Evolutionary conservation across 768 basidiomycete species (phyloP), one percentile per base, ranked within the genome.

Genomic region (Austroboletus festivus): DNA sequence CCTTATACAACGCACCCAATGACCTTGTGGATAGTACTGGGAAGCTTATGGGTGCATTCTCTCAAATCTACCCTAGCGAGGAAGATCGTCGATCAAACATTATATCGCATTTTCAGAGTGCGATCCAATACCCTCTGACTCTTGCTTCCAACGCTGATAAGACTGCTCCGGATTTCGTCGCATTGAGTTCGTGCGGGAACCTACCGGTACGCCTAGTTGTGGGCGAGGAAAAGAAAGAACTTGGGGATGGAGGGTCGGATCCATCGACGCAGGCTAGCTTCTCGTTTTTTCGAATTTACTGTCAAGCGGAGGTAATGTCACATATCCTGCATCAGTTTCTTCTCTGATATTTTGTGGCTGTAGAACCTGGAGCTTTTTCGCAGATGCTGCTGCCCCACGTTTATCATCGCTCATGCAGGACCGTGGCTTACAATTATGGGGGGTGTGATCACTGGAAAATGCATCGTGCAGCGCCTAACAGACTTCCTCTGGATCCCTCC

Each of bases 401-500:
- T 71, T 46, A 16, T 71, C 0, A 15, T 57, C 0, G 42, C 41
- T 3, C 21, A 42, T 33, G 53, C 48, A 2, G 46, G 49, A 37
- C 55, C 70, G 13, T 68, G 62, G 60, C 34, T 73, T 10, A 22
- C 45, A 16, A 52, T 73, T 35, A 51, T 68, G 44, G 70, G 72
- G n/a, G 65, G 51, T 20, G 51, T 72, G 6, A 21, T 65, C 13
- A 67, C 65, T 0, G 39, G 52, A 30, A 44, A 47, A 1, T 58
- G 59, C 37, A 51, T 73, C 11, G 58, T 69, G 19, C 68, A 71
- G 37, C 51, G 51, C n/a, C 64, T 73, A 15, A 71, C 67, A 0
- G 71, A 70, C 28, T 54, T 62, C 24, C 24, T 63, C 3, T 69
- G 63, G 61, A 9, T 67, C n/a, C 64, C 57, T 13, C 3, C 20